Evolutionary conservation across 73 alveolate genomes (phyloP).

Genomic region (Halteria grandinella): DNA sequence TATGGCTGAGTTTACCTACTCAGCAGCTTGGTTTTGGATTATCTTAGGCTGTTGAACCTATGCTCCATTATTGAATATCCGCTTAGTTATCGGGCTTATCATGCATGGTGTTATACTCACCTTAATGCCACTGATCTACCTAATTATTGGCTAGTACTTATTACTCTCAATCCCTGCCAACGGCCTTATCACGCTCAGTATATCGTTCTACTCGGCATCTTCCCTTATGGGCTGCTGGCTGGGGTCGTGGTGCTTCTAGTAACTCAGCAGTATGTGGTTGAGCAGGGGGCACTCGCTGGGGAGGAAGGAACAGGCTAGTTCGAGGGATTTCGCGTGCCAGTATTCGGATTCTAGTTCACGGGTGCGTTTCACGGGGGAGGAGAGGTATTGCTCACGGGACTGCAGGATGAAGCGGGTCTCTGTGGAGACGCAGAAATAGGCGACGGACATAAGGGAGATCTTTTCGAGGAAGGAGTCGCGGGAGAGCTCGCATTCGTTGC

Average conservation of each 20-base stretch:
- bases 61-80: conserved; percentile 38
- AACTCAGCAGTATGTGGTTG: conserved; percentile 80
- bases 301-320: conserved; percentile 75
- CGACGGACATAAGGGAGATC: conserved; percentile 74
- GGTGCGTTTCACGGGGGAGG: conserved; percentile 68
- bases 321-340: conserved; percentile 80
- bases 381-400: conserved; percentile 41
- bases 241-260: conserved; percentile 85
- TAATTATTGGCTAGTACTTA: conserved; percentile 65
- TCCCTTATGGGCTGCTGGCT: conserved; percentile 63
- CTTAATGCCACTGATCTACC: conserved; percentile 40
- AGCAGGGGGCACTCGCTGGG: conserved; percentile 90
- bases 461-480: conserved; percentile 86
- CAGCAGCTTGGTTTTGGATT: not conserved
- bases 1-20: not conserved
- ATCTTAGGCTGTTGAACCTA: no score
- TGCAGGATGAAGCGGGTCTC: conserved; percentile 77
- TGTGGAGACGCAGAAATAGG: conserved; percentile 86
- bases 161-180: conserved; percentile 63
- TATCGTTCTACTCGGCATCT: conserved; percentile 49
- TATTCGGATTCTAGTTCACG: conserved; percentile 80
- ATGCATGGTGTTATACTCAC: conserved; percentile 60
- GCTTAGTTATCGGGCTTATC: conserved; percentile 28
- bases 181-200: conserved; percentile 56
- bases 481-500: conserved; percentile 80